Base-by-base conservation (phyloP, 2,329 filamentous ascomycete genomes). In the Pyrenophora graminea region DNA sequence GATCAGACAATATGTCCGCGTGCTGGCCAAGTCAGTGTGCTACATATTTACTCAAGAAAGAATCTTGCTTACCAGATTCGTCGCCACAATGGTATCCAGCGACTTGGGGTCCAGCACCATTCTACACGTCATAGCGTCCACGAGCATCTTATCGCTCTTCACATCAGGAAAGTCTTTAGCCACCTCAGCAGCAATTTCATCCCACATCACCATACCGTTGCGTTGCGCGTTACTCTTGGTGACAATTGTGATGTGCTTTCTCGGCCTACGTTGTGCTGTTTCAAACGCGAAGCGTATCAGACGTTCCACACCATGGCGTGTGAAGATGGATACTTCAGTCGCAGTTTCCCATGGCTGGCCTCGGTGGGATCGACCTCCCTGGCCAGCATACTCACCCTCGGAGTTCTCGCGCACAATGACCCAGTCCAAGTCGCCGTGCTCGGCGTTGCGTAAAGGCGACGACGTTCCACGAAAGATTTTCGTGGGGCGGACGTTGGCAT, bases 1-100 rank as follows among this genome's bases (percentile, higher is more conserved):
- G 76, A 62, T 90, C 87, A 0, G 85, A 88, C 4, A 90, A 79
- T 42, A 89, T 89, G 58, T 89, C 86, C 3, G 85, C 85, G 39
- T 74, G 71, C 62, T 72, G 39, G 3, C 3, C 5, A 15, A 23
- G 42, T 59, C 5, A 57, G 47, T 18, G 0, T 32, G 4, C 6
- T 31, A 2, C 39, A 15, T 13, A 7, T 9, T 8, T 1, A 17
- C 43, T 6, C 23, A 3, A 12, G 9, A n/a, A 6, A 12, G 9
- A n/a, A 6, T 7, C 17, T 18, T 15, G 46, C 62, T 53, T 53
- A 73, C 68, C 50, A 86, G 63, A 57, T 87, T 87, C 3, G 82
- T 85, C 1, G 83, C 84, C 18, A 87, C 84, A 53, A 87, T 83
- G 0, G 84, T 86, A 59, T 87, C 84, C 12, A 87, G 62, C 1